These are phyloP conservation scores for Yamadazyma blattariae DNA, from an alignment of 1,139 yeast species.

Conservation along the genomic window DNA sequence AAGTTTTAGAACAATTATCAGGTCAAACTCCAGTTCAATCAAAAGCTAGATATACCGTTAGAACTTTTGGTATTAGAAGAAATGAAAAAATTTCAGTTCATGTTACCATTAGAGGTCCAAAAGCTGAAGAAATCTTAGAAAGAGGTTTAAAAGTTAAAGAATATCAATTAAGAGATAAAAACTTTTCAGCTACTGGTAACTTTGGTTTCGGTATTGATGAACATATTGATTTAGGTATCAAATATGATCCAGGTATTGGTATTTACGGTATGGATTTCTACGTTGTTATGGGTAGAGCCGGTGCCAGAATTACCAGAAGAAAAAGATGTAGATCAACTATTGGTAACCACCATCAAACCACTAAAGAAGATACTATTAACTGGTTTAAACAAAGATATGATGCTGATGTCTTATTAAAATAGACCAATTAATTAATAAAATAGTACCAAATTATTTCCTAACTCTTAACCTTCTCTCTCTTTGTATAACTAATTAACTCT, in stretches of 20 bases:
- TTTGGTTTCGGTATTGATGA: conserved; percentile 99
- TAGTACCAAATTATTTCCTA: background rate
- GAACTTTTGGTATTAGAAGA: conserved; percentile 99
- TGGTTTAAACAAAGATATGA: conserved; percentile 99
- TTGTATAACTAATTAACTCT: no score
- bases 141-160: conserved; percentile 99
- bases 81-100: conserved; percentile 99
- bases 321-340: conserved; percentile 89
- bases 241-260: conserved; percentile 99
- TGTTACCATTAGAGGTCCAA: conserved; percentile 99
- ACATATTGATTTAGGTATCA: conserved; percentile 99
- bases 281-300: conserved; percentile 99
- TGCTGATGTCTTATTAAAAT: conserved; percentile 92
- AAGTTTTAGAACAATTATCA: conserved; percentile 98
- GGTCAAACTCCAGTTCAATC: conserved; percentile 99
- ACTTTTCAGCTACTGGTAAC: conserved; percentile 99
- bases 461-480: background rate
- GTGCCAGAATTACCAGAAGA: conserved; percentile 99
- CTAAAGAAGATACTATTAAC: conserved; percentile 89
- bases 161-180: conserved; percentile 90
- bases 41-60: conserved; percentile 99
- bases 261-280: conserved; percentile 99
- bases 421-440: conserved; percentile 21
- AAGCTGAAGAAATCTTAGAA: conserved; percentile 99
- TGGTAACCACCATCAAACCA: conserved; percentile 92